Conservation (phyloP, 2,329 filamentous ascomycete genomes). For the Passalora sequoiae region DNA sequence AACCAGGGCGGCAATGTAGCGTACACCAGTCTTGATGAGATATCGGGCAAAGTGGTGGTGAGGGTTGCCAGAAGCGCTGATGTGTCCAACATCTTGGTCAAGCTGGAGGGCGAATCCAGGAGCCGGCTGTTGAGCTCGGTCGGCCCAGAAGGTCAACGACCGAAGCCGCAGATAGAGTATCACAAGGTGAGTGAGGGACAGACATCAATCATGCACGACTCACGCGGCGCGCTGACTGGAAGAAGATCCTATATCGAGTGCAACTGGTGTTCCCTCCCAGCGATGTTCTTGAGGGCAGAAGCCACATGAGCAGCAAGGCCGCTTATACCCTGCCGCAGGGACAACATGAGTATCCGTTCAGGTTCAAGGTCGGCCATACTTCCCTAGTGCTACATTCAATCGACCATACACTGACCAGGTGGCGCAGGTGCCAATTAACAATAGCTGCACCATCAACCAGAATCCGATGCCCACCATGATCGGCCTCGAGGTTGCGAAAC, state of each 20-base stretch:
- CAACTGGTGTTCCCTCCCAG: constrained; percentile 51
- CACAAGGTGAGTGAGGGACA: constrained; percentile 47
- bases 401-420: not conserved
- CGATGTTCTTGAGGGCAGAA: constrained; percentile 34
- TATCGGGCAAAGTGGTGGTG: constrained; percentile 54
- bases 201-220: too few species aligned
- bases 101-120: constrained; percentile 73
- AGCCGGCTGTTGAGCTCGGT: constrained; percentile 57
- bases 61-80: constrained; percentile 42
- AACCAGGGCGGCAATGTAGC: constrained; percentile 28
- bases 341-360: constrained; percentile 70
- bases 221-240: too few species aligned
- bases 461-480: constrained; percentile 40
- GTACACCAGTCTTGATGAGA: constrained; percentile 68
- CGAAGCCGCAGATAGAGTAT: constrained; percentile 46
- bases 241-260: constrained; percentile 67
- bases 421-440: constrained; percentile 60
- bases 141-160: constrained; percentile 39
- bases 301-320: constrained; percentile 30
- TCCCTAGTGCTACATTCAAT: not conserved
- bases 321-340: constrained; percentile 61
- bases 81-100: constrained; percentile 61
- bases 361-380: constrained; percentile 60
- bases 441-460: constrained; percentile 53
- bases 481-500: constrained; percentile 43